Base-by-base conservation (phyloP, 208 protist species). In the Acanthamoeba triangularis region DNA sequence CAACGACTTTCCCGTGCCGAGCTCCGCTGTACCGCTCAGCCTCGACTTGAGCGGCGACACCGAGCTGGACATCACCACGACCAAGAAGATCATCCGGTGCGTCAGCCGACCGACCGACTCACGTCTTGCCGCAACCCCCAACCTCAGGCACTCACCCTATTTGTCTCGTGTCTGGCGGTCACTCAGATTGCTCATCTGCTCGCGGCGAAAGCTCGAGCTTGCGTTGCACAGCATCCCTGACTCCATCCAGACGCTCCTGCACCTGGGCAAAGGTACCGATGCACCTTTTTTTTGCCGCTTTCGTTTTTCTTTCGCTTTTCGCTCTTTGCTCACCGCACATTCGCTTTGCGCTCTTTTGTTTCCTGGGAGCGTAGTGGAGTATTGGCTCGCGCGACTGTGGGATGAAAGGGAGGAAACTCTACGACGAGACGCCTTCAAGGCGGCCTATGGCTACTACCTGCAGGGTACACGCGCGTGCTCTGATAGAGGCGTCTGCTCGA, bases 301-400 rank as follows among this genome's bases (percentile, higher is more conserved):
- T 59, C 54, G 11, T 23, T 16, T 16, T 13, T 59, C 54, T 59
- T 23, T 59, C 54, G 0, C 49, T 54, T 13, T 74, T 16, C 44
- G 14, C n/a, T 54, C 18, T 52, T 14, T 84, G 18, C 0, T 84
- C 4, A 10, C 2, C 35, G 4, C 0, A 4, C 10, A 35, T 74
- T 33, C n/a, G 7, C 16, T 18, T 18, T 18, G 1, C 20, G 28
- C 65, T 10, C 30, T 16, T 16, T 25, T 44, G 69, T 25, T 78
- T 16, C 35, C 20, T 25, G 30, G 0, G 14, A 28, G 23, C 23
- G 23, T 28, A 87, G 78, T 87, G 44, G 78, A 87, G 30, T 87
- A 87, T 37, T 87, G 78, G 78, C 78, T 87, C 5, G 78, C 78
- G 8, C 78, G 78, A 87, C 78, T 87, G 25, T 87, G 78, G 78